phyloP scores from a whole-genome alignment of 768 basidiomycete genomes.

The Lentinula detonsa region DNA sequence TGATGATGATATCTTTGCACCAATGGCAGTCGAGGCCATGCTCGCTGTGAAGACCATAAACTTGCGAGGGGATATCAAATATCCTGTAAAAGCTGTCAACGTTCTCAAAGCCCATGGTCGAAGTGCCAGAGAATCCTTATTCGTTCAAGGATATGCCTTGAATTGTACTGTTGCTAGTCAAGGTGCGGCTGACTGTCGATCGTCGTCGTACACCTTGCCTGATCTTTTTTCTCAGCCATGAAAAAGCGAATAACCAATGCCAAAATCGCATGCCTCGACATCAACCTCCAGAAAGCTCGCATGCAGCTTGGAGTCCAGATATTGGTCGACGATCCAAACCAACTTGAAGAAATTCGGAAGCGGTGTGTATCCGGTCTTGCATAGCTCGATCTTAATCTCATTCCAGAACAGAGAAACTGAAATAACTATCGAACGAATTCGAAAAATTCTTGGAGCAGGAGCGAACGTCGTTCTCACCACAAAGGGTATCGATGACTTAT shows the following conservation, averaged over 20 bases:
- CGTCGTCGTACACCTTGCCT: not conserved
- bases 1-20: constrained; percentile 96
- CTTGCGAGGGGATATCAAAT: constrained; percentile 91
- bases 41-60: constrained; percentile 94
- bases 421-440: constrained; percentile 91
- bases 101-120: constrained; percentile 96
- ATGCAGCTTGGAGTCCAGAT: constrained; percentile 99
- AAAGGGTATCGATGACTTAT: constrained; percentile 97
- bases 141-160: constrained; percentile 93
- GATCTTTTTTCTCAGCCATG: constrained; percentile 63
- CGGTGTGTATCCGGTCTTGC: constrained; percentile 42
- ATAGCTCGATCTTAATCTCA: not conserved
- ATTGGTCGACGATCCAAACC: constrained; percentile 92
- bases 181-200: constrained; percentile 49
- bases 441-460: constrained; percentile 92
- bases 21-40: constrained; percentile 99
- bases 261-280: constrained; percentile 98
- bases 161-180: constrained; percentile 99
- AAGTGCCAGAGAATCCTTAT: constrained; percentile 91
- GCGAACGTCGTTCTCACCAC: constrained; percentile 97
- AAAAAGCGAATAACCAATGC: constrained; percentile 90
- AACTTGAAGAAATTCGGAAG: constrained; percentile 93
- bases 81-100: constrained; percentile 99
- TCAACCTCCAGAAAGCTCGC: constrained; percentile 91
- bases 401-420: constrained; percentile 75